Conservation (phyloP, 192 early-diverging fungal species). For the Backusella tuberculispora region DNA sequence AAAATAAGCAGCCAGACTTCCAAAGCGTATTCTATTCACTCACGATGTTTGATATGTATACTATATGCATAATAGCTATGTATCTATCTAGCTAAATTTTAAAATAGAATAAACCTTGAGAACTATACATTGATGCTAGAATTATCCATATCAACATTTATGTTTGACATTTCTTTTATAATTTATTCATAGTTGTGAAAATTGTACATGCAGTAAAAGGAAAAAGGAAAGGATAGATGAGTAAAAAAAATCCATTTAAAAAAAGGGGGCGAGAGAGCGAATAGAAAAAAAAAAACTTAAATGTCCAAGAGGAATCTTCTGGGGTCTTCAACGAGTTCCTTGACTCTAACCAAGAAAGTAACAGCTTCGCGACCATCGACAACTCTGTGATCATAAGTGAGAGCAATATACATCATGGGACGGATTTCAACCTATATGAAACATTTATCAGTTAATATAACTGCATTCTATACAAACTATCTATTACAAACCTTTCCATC, state of each 20-base stretch:
- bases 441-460: not conserved
- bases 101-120: too few species aligned
- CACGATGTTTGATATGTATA: too few species aligned
- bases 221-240: slow-evolving; percentile 13
- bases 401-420: slow-evolving; percentile 97
- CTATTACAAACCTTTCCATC: slow-evolving; percentile 64
- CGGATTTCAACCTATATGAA: slow-evolving; percentile 64
- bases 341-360: slow-evolving; percentile 97
- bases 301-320: slow-evolving; percentile 87
- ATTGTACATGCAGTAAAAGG: slow-evolving; percentile 8
- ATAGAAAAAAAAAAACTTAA: slow-evolving; percentile 47
- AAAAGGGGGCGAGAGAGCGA: not conserved
- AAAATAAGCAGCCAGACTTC: too few species aligned
- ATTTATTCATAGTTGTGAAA: slow-evolving; percentile 9
- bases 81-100: too few species aligned
- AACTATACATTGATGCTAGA: too few species aligned
- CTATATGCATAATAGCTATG: too few species aligned
- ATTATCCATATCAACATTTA: not conserved
- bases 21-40: too few species aligned
- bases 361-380: slow-evolving; percentile 99
- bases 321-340: slow-evolving; percentile 97
- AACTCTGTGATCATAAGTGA: slow-evolving; percentile 98
- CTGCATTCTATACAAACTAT: not conserved
- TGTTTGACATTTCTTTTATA: not conserved
- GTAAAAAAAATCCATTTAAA: not conserved